Base-by-base conservation (phyloP, 2,329 filamentous ascomycete species). In the Sordariomycetes sp. region DNA sequence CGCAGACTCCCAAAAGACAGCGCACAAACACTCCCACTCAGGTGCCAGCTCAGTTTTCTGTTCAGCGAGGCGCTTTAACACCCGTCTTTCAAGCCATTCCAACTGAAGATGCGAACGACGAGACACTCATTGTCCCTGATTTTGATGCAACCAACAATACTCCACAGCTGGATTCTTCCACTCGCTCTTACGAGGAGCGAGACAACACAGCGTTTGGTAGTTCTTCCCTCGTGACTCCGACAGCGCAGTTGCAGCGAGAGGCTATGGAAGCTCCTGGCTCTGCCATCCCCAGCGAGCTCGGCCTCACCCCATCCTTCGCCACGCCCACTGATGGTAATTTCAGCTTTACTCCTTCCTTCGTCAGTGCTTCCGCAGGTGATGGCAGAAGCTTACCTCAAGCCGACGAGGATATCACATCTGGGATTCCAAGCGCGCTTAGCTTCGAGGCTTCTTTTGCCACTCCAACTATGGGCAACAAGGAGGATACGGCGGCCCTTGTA, bases 1-100 rank as follows among this genome's bases (percentile, higher is more conserved):
- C n/a, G n/a, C n/a, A n/a, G n/a, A n/a, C n/a, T n/a, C n/a, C n/a
- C n/a, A n/a, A n/a, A n/a, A n/a, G n/a, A n/a, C n/a, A n/a, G n/a
- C n/a, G n/a, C n/a, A n/a, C n/a, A n/a, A n/a, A n/a, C n/a, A n/a
- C n/a, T n/a, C 26, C 6, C 18, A n/a, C 26, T 28, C 12, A 10
- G 26, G 6, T 28, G 14, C 40, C 42, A 14, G 46, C 54, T n/a
- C 48, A 50, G 23, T 46, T 47, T 21, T 42, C 24, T 3, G 49
- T 48, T 24, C 19, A 41, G 14, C 18, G 27, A 31, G 21, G 15
- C 26, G 12, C 21, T 25, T 24, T 23, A 14, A 15, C 25, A 19
- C 7, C 34, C n/a, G 16, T 23, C 18, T n/a, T 23, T 32, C n/a
- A 20, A 21, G n/a, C 19, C 12, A 8, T 12, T 24, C 12, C 10